Conservation (phyloP, 2,329 filamentous ascomycete species). For the Cadophora sp. region DNA sequence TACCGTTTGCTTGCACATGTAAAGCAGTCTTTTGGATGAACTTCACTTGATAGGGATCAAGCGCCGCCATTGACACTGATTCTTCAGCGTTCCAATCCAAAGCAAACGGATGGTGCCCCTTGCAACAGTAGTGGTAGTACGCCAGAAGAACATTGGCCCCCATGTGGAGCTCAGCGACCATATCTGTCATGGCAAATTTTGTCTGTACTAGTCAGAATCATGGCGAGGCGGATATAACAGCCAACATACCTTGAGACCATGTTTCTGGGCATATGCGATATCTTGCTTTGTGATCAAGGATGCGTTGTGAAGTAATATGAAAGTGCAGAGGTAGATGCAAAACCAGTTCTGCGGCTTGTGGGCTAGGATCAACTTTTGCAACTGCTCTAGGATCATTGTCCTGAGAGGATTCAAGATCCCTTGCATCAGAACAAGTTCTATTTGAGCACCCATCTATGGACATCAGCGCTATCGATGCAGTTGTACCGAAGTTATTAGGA, state of each 20-base stretch:
- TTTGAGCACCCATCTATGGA: neutral
- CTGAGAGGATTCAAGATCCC: constrained; percentile 63
- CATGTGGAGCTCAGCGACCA: constrained; percentile 63
- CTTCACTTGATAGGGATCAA: constrained; percentile 55
- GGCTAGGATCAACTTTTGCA: constrained; percentile 63
- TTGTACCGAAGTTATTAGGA: too few relatives aligned
- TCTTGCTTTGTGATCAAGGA: constrained; percentile 68
- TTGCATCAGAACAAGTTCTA: constrained; percentile 53
- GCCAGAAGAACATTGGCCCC: constrained; percentile 67
- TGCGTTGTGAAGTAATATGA: constrained; percentile 68
- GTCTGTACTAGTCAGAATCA: constrained; percentile 47
- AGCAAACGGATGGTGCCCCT: constrained; percentile 65
- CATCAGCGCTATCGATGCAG: neutral
- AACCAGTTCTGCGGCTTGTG: constrained; percentile 67
- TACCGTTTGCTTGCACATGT: constrained; percentile 25
- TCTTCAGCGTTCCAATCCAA: constrained; percentile 62
- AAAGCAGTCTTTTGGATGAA: constrained; percentile 51
- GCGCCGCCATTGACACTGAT: constrained; percentile 56
- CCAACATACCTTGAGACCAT: constrained; percentile 47
- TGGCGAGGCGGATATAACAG: neutral
- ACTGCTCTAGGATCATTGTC: constrained; percentile 59
- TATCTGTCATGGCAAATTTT: constrained; percentile 63
- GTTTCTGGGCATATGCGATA: constrained; percentile 63
- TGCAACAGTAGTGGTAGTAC: constrained; percentile 71
- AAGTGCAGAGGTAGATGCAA: constrained; percentile 65